These are phyloP conservation scores for Hymenoscyphus repandus DNA, from an alignment of 2,329 filamentous ascomycete genomes.

Conservation along the genomic window DNA sequence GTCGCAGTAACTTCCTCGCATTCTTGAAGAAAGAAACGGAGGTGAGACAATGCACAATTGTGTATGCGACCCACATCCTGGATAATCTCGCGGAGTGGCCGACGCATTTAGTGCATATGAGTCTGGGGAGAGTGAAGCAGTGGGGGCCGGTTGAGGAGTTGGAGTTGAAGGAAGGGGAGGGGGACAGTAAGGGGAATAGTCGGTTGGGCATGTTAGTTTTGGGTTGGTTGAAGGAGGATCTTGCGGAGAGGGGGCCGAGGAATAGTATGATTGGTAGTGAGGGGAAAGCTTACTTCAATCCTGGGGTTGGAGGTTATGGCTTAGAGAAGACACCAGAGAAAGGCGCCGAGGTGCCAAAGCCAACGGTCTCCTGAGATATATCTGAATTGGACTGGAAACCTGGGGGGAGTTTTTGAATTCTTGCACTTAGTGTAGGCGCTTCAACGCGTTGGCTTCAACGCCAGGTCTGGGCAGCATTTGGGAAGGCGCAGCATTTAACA, in stretches of 20 bases:
- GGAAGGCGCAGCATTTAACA: conserved; percentile 29
- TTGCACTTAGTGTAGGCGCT: conserved; percentile 1
- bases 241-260: conserved; percentile 72
- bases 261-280: conserved; percentile 37
- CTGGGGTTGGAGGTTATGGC: conserved; percentile 61
- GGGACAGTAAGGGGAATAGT: conserved; percentile 61
- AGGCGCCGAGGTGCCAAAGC: not conserved
- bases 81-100: conserved; percentile 95
- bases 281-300: conserved; percentile 45
- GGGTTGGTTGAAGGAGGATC: conserved; percentile 77
- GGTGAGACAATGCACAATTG: conserved; percentile 75
- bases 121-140: conserved; percentile 79
- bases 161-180: conserved; percentile 38
- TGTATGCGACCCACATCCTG: conserved; percentile 96
- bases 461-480: conserved; percentile 5
- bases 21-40: conserved; percentile 89
- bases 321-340: not conserved
- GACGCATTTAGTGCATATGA: conserved; percentile 94
- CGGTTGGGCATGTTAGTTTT: conserved; percentile 82
- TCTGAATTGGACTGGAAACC: not conserved
- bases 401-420: not conserved
- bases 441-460: conserved; percentile 34
- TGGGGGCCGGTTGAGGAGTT: conserved; percentile 73
- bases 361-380: not conserved
- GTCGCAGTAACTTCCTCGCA: conserved; percentile 73